phyloP scores from a whole-genome alignment of 495 filamentous ascomycete genomes.

The Rostrohypoxylon terebratum region DNA sequence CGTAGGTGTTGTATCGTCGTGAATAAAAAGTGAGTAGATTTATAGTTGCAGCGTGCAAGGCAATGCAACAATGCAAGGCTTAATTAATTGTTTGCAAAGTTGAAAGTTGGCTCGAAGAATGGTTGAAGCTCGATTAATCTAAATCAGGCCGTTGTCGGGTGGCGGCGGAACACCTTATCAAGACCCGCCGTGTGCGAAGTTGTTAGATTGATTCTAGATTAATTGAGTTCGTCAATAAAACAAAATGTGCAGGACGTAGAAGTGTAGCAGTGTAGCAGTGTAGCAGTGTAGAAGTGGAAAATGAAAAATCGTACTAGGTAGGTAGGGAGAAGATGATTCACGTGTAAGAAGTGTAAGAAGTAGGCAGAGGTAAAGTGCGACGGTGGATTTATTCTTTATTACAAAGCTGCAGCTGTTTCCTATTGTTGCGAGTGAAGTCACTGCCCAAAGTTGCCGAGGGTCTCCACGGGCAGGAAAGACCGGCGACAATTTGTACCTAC shows the following conservation, averaged over 20 bases:
- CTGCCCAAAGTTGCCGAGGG: constrained; percentile 42
- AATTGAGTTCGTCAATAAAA: neutral
- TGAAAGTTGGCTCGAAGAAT: neutral
- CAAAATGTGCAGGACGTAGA: neutral
- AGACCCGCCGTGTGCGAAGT: neutral
- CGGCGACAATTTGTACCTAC: neutral
- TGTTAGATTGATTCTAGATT: neutral
- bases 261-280: neutral
- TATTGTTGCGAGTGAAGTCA: constrained; percentile 14
- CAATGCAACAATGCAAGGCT: neutral
- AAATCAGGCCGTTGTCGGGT: constrained; percentile 18
- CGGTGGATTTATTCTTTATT: constrained; percentile 18
- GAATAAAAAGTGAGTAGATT: neutral
- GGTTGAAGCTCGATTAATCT: neutral
- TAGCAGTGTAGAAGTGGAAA: neutral
- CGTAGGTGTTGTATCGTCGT: neutral
- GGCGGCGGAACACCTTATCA: neutral
- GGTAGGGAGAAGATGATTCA: neutral
- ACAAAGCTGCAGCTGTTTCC: constrained; percentile 34
- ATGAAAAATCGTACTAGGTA: neutral
- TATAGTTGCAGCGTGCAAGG: neutral
- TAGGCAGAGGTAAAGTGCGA: neutral
- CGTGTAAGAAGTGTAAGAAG: neutral
- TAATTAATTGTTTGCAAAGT: neutral
- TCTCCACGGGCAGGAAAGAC: constrained; percentile 14